Base-by-base conservation (phyloP, 306 rosid genomes). In the Begonia loranthoides region DNA sequence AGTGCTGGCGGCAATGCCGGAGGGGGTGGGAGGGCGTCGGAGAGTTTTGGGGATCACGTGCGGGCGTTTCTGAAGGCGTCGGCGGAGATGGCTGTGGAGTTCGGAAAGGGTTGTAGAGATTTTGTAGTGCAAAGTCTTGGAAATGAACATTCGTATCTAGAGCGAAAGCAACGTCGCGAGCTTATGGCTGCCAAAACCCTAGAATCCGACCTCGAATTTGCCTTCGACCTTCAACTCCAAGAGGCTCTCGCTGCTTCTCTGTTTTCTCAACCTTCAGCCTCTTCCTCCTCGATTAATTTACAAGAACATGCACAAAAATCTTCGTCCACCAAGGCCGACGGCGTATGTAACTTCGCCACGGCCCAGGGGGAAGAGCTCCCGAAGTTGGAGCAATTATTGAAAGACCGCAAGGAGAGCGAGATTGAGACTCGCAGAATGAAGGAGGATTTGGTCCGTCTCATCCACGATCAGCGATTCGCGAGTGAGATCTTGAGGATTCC, bases 91-190 rank as follows among this genome's bases (percentile, higher is more conserved):
- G 59, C 85, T 3, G 79, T 85, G 70, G 90, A 64, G 74, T 79
- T 82, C 17, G 87, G 87, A 43, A 89, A 78, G 64, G 95, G 95
- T 4, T 89, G 97, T 46, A 79, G 95, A 57, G 97, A 84, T 69
- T 68, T 89, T 57, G 84, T 76, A 61, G 69, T 62, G 68, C 97
- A 89, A 78, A 89, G 85, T 55, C 34, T 89, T 21, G 73, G 73
- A 52, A 71, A 78, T 50, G 68, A 70, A 8, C 83, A 89, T 13
- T 85, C 97, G 0, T 75, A 49, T 47, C 12, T 81, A 12, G 67
- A 46, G 8, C 76, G 59, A 60, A 79, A 58, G 63, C 85, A 76
- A 41, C 69, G 64, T 60, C 67, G 55, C 17, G 74, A 79, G 19
- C 60, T 74, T 63, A 62, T 60, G 55, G 75, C 53, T 6, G 72